Evolutionary conservation across 257 asterid species (phyloP), one percentile per base, ranked within the genome.

Genomic region (Plantago elongata): DNA sequence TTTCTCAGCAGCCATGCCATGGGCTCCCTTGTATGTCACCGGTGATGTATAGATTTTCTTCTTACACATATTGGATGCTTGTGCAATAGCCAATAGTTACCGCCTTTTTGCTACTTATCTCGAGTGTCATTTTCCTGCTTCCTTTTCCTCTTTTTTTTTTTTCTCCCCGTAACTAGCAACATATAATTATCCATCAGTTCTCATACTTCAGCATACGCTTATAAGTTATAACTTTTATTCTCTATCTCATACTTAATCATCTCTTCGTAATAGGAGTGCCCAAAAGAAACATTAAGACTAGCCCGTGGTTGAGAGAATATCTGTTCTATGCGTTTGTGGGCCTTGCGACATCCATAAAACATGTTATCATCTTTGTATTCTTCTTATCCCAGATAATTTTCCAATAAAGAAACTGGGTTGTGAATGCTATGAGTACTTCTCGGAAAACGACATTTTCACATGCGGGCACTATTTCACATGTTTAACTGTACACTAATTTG

Each of bases 1-100:
- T 81, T 89, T 89, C 74, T 68, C 95, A 47, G 83, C 97, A 15
- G 82, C 90, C 77, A 93, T 93, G 96, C 99, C 97, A 11, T 93
- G 99, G 99, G 83, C 95, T 70, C 96, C 96, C 46, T 60, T 93
- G 99, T 93, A 89, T 61, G 92, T 83, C 61, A 55, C 54, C 61
- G 14, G 42, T 48, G 47, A 62, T 54, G 15, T 17, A 44, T 38
- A 9, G 29, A n/a, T 40, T 15, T 58, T 42, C 27, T 46, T 9
- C 27, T 46, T 9, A 58, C 42, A 49, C 58, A 65, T 22, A 45
- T 61, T 67, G 52, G 64, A 65, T 61, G n/a, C 54, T 47, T 18
- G 14, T 61, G 16, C 64, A 22, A 30, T 57, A 30, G 51, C 27
- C 27, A 22, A 22, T 22, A 22, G 27, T 51, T 52, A 15, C 54